phyloP scores from a whole-genome alignment of 495 filamentous ascomycete genomes.

The Saxophila tyrrhenica region DNA sequence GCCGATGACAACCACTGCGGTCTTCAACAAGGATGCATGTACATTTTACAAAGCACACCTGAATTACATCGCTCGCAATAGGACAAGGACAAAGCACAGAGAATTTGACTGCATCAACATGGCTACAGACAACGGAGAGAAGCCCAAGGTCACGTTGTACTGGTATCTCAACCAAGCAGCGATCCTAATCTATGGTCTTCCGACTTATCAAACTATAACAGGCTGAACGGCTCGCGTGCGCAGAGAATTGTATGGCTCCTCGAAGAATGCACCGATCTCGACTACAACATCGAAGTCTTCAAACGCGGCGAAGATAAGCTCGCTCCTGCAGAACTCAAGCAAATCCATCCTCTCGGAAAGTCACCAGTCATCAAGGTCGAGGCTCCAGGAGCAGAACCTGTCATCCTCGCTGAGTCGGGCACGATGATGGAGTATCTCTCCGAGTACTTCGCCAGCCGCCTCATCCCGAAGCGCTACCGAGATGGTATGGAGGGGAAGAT shows the following conservation, averaged over 20 bases:
- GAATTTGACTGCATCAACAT: background rate
- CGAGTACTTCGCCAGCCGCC: slow-evolving; percentile 54
- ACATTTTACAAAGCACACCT: no score
- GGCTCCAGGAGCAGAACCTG: slow-evolving; percentile 31
- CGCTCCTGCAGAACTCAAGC: slow-evolving; percentile 60
- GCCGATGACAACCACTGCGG: no score
- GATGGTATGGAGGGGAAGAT: slow-evolving; percentile 44
- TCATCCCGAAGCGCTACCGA: slow-evolving; percentile 54
- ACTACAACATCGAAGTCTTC: slow-evolving; percentile 67
- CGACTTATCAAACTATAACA: slow-evolving; percentile 23
- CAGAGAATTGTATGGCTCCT: slow-evolving; percentile 85
- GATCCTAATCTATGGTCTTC: background rate
- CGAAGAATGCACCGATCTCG: slow-evolving; percentile 55
- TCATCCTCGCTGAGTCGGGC: slow-evolving; percentile 70
- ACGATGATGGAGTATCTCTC: slow-evolving; percentile 69
- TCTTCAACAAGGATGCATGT: no score
- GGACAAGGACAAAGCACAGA: no score
- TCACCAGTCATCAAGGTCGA: slow-evolving; percentile 61
- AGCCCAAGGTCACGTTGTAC: slow-evolving; percentile 62
- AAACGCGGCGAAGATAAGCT: slow-evolving; percentile 48
- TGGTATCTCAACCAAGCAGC: slow-evolving; percentile 39
- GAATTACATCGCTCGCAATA: background rate
- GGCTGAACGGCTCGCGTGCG: slow-evolving; percentile 67
- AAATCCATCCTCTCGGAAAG: slow-evolving; percentile 78
- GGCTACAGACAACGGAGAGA: slow-evolving; percentile 14